Base-by-base conservation (phyloP, 2,329 filamentous ascomycete genomes). In the Colletotrichum sp. region DNA sequence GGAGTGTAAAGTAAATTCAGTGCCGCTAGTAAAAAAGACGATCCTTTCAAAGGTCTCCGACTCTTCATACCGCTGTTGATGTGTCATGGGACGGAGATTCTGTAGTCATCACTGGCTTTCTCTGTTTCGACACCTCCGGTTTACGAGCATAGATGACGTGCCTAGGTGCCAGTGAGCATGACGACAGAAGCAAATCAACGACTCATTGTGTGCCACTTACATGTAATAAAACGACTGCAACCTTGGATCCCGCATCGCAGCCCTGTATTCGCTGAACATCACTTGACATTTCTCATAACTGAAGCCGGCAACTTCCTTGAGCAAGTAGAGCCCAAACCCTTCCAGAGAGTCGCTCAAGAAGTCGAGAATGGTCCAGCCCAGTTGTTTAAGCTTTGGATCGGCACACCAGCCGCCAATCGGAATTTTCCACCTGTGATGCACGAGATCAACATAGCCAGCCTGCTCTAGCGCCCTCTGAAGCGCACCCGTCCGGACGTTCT, bases 251-350 rank as follows among this genome's bases (percentile, higher is more conserved):
- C 63, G 24, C 34, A 72, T 28, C 8, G 67, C 68, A 32, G 57
- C n/a, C 12, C 81, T 69, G 68, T 80, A 82, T 67, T 80, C 32
- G 7, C 74, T 77, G 21, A 81, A 68, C 13, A 84, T 43, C 2
- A 79, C 77, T 9, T 73, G 21, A 5, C 80, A 75, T 60, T 83
- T 79, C 7, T 83, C 81, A 10, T 71, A 73, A 1, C 75, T 72
- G 79, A 81, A 81, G 1, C 81, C 82, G 26, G 83, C 18, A 13
- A 83, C 65, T 61, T 84, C 78, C 4, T 80, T 80, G 7, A 83
- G 70, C 3, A 81, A 75, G 12, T 80, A 80, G 7, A 81, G 48
- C 6, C 75, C 82, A 57, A 83, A 83, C 1, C 79, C 80, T 39
- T 82, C 81, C 16, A 82, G 24, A 18, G 78, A 79, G 60, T 79